Conservation (phyloP, 2,329 filamentous ascomycete species). For the Exophiala bonariae region DNA sequence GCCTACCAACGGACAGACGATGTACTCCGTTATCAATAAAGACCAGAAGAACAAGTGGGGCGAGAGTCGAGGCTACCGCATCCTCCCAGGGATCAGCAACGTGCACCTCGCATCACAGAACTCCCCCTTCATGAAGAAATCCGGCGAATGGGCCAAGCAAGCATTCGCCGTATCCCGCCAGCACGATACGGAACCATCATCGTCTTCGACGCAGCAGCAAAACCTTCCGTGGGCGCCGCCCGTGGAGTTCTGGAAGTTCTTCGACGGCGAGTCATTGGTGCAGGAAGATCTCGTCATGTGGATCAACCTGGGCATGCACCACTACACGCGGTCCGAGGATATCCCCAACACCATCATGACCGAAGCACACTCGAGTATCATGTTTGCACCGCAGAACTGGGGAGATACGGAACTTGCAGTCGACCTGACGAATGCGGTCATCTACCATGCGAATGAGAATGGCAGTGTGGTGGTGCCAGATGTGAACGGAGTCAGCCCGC, state of each 20-base stretch:
- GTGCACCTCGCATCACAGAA: slow-evolving; percentile 13
- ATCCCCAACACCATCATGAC: slow-evolving; percentile 32
- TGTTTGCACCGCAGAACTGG: slow-evolving; percentile 11
- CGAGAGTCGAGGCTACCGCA: slow-evolving; percentile 39
- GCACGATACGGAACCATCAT: slow-evolving; percentile 9
- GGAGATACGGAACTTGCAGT: slow-evolving; percentile 1
- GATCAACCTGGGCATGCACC: slow-evolving; percentile 55
- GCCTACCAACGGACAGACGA: slow-evolving; percentile 37
- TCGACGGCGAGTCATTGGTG: slow-evolving; percentile 3
- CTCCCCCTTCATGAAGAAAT: slow-evolving; percentile 7
- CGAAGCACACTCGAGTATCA: slow-evolving; percentile 6
- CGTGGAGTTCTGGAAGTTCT: slow-evolving; percentile 3
- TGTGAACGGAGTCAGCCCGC: not conserved
- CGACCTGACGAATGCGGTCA: slow-evolving; percentile 2
- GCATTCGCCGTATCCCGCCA: slow-evolving; percentile 9
- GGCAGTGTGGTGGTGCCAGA: not conserved
- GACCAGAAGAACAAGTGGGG: slow-evolving; percentile 39
- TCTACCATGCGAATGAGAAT: not conserved
- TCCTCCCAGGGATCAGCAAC: slow-evolving; percentile 32
- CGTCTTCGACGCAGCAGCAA: slow-evolving; percentile 1
- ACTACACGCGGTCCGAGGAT: slow-evolving; percentile 45
- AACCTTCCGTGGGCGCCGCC: not conserved
- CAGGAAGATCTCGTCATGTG: slow-evolving; percentile 43
- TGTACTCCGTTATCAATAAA: slow-evolving; percentile 38
- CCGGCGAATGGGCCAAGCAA: slow-evolving; percentile 12